Conservation (phyloP, 768 basidiomycete genomes). For the Termitomyces sp. region DNA sequence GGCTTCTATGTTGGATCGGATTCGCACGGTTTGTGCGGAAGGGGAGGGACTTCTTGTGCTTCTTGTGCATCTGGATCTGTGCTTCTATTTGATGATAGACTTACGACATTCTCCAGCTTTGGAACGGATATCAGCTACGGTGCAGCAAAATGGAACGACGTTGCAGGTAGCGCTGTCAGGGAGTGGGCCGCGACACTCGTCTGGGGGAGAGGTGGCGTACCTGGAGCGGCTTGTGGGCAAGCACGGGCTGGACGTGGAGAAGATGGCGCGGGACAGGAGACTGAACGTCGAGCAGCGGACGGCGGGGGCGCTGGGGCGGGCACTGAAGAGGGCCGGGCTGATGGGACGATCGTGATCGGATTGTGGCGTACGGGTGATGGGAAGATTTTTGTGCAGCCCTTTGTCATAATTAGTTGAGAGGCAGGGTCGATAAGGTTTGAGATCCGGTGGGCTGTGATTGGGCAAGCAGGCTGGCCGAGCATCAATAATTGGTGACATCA, state of each 20-base stretch:
- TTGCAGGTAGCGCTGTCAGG: conserved; percentile 33
- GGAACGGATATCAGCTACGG: conserved; percentile 49
- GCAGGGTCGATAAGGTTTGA: conserved; percentile 2
- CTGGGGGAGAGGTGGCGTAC: conserved; percentile 63
- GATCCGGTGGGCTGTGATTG: background rate
- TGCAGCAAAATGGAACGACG: conserved; percentile 25
- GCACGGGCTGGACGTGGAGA: conserved; percentile 65
- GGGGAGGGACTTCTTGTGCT: conserved; percentile 8
- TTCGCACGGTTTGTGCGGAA: conserved; percentile 25
- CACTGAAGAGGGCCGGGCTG: conserved; percentile 51
- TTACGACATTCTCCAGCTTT: conserved; percentile 44
- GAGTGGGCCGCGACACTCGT: conserved; percentile 54
- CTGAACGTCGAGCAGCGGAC: conserved; percentile 85
- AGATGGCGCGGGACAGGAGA: conserved; percentile 77
- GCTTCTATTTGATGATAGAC: conserved; percentile 7
- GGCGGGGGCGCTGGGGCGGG: conserved; percentile 66
- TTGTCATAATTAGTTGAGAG: background rate
- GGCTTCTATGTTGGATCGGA: background rate
- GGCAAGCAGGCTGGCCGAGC: background rate
- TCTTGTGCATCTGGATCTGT: conserved; percentile 10
- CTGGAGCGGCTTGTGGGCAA: conserved; percentile 60
- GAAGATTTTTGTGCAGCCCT: background rate
- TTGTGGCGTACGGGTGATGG: conserved; percentile 15
- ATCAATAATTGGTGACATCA: conserved; percentile 3
- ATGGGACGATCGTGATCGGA: conserved; percentile 19